Evolutionary conservation across 2,329 filamentous ascomycete genomes (phyloP).

Genomic region (Colletotrichum lini): DNA sequence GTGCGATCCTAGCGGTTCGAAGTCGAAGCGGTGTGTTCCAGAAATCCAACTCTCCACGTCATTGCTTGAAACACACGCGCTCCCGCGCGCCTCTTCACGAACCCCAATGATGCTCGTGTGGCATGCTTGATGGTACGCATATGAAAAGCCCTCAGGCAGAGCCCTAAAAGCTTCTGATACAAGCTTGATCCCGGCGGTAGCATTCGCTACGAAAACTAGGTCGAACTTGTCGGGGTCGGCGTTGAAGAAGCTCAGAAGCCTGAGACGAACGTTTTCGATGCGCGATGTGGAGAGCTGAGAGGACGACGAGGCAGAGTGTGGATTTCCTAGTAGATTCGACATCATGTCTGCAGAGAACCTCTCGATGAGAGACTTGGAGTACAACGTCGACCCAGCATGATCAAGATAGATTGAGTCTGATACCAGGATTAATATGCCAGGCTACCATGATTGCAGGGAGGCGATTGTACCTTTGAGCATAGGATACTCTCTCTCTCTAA

Average conservation of each 20-base stretch:
- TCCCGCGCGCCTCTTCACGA: conserved; percentile 77
- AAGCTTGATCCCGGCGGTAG: conserved; percentile 91
- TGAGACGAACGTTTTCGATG: conserved; percentile 82
- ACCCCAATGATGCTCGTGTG: conserved; percentile 92
- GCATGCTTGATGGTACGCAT: conserved; percentile 85
- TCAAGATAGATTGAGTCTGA: conserved; percentile 88
- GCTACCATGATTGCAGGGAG: neutral
- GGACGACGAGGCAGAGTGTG: conserved; percentile 87
- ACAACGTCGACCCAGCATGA: conserved; percentile 93
- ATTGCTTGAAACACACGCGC: conserved; percentile 76
- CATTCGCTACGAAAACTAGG: conserved; percentile 91
- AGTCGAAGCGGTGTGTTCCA: conserved; percentile 51
- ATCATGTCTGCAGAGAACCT: conserved; percentile 85
- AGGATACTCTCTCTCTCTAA: conserved; percentile 75
- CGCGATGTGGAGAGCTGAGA: conserved; percentile 83
- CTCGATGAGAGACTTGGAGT: conserved; percentile 85
- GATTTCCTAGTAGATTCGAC: conserved; percentile 87
- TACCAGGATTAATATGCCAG: conserved; percentile 33
- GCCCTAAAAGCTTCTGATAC: conserved; percentile 84
- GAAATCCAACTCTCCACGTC: conserved; percentile 77
- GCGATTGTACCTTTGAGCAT: conserved; percentile 73
- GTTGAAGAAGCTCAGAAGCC: conserved; percentile 82
- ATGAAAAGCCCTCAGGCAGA: conserved; percentile 79
- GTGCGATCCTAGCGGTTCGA: conserved; percentile 46
- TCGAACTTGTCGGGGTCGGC: conserved; percentile 88